Base-by-base conservation (phyloP, 2,329 filamentous ascomycete genomes). In the Penicillium palitans region DNA sequence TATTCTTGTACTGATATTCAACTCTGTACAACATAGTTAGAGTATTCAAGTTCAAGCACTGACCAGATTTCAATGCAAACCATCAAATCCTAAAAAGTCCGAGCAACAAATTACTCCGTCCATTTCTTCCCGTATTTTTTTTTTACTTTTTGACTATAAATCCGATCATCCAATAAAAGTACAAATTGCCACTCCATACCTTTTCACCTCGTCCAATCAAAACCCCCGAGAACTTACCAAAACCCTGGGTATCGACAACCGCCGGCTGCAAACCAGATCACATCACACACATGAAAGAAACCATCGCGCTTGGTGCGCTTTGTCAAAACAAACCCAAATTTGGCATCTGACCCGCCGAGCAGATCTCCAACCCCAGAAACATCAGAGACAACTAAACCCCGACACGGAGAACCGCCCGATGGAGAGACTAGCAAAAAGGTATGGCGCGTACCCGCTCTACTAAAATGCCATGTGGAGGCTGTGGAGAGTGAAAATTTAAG, bases 401-500 rank as follows among this genome's bases (percentile, higher is more conserved):
- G 17, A 12, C 19, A 12, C 24, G 21, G 17, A 37, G 17, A 13
- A 51, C 8, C 12, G 8, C 50, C 50, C 9, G 35, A 54, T 25
- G n/a, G 21, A 27, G 21, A 27, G 55, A 45, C 7, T 21, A 52
- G 47, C 13, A 47, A 41, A 46, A 37, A 46, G 29, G 42, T 24
- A 54, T 37, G n/a, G 47, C 10, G 35, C n/a, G 27, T 52, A 57
- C 48, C 47, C 40, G 40, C 33, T 31, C 31, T 33, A 31, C 41
- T 39, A n/a, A 46, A 35, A 40, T 25, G 31, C 42, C 21, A 53
- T 53, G 55, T 37, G 49, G 55, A 47, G 35, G 19, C 53, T 12
- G 52, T 37, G 17, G 13, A 46, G 25, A 35, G 27, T 41, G 39
- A 9, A 46, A 10, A 53, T 33, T 13, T 12, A 54, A 29, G 33